A percentile compares a stretch with the other conserved stretches of the same genome.
These are phyloP conservation scores for Chalciporus pseudorubinellus DNA, from an alignment of 768 basidiomycete species.

Conservation along the genomic window DNA sequence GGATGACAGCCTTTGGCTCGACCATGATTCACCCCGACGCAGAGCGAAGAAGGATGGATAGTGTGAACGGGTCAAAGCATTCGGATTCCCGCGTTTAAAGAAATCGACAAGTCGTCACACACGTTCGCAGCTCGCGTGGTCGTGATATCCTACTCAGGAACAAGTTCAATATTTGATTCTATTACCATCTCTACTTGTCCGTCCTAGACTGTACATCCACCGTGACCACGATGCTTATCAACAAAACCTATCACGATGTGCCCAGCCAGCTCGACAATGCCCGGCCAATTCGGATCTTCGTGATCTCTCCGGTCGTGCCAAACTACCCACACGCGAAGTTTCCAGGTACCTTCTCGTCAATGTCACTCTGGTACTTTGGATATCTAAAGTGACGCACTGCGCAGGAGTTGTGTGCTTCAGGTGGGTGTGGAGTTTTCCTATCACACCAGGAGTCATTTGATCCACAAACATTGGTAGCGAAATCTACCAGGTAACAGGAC, in stretches of 20 bases:
- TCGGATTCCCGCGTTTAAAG: neutral
- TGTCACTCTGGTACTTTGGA: neutral
- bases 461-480: constrained; percentile 50
- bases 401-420: constrained; percentile 82
- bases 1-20: constrained; percentile 48
- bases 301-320: constrained; percentile 76
- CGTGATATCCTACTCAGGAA: no score
- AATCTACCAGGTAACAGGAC: constrained; percentile 96
- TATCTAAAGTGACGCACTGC: neutral
- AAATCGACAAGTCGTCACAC: neutral
- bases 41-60: neutral
- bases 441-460: neutral
- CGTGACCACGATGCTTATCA: constrained; percentile 68
- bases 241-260: constrained; percentile 74
- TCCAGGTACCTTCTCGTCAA: constrained; percentile 53
- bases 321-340: constrained; percentile 90
- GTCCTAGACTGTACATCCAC: neutral
- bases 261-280: constrained; percentile 63
- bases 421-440: constrained; percentile 31
- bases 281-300: constrained; percentile 73
- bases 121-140: constrained; percentile 9
- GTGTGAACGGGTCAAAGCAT: neutral
- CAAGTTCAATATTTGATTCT: no score
- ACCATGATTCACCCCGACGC: constrained; percentile 34
- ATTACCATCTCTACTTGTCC: no score